phyloP scores from a whole-genome alignment of 768 basidiomycete genomes.

The Agrocybe praecox region DNA sequence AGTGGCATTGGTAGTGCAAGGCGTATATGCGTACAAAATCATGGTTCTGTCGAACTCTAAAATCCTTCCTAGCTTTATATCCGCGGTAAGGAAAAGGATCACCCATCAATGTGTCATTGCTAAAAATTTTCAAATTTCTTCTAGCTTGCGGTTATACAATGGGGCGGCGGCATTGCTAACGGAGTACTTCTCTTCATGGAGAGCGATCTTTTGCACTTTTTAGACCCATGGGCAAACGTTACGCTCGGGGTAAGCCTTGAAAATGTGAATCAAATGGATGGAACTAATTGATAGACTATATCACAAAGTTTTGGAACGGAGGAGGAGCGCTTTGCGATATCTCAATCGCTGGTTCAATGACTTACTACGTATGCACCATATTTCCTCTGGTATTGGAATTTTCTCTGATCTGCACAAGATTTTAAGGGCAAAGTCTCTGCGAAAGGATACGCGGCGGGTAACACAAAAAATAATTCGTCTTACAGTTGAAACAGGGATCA shows the following conservation, averaged over 20 bases:
- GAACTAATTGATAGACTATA: not conserved
- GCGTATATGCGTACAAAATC: slow-evolving; percentile 16
- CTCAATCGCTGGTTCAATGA: slow-evolving; percentile 18
- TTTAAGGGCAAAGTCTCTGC: not conserved
- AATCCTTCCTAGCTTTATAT: not conserved
- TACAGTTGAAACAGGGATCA: slow-evolving; percentile 15
- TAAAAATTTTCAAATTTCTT: not conserved
- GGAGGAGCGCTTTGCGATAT: slow-evolving; percentile 15
- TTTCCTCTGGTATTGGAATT: not conserved
- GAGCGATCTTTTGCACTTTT: not conserved
- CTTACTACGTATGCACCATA: slow-evolving; percentile 18
- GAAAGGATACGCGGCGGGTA: slow-evolving; percentile 11
- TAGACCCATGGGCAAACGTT: not conserved
- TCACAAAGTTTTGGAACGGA: slow-evolving; percentile 14
- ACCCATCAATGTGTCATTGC: no score
- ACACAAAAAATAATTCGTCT: slow-evolving; percentile 13
- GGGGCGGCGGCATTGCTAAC: slow-evolving; percentile 9
- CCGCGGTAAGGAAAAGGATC: not conserved
- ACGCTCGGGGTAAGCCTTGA: slow-evolving; percentile 5
- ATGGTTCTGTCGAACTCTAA: slow-evolving; percentile 9
- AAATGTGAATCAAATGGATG: no score
- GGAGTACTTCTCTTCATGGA: slow-evolving; percentile 4
- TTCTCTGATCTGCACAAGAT: slow-evolving; percentile 1
- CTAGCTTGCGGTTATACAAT: slow-evolving; percentile 10
- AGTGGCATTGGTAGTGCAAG: slow-evolving; percentile 16